Conservation (phyloP, 2,329 filamentous ascomycete species). For the Hymenoscyphus albidus region DNA sequence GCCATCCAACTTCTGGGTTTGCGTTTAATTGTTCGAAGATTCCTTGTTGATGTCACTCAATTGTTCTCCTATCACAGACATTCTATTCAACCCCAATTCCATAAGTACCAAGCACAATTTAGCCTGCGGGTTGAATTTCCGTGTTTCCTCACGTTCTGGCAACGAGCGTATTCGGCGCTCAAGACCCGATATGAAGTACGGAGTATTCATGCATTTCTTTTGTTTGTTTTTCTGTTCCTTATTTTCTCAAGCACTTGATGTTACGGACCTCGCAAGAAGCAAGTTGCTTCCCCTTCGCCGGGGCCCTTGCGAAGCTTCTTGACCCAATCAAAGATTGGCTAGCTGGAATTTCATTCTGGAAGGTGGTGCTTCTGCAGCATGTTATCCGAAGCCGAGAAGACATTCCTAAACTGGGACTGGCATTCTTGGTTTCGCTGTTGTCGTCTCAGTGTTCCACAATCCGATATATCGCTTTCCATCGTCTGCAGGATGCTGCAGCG, state of each 20-base stretch:
- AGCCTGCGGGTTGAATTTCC: background rate
- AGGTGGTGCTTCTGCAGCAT: background rate
- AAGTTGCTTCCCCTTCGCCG: background rate
- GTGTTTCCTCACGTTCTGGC: background rate
- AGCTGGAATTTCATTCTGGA: background rate
- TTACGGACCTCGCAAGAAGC: background rate
- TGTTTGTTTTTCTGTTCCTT: background rate
- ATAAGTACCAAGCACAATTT: background rate
- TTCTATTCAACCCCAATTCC: no score
- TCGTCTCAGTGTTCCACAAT: background rate
- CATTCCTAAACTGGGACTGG: background rate
- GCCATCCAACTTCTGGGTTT: no score
- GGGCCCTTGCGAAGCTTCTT: background rate
- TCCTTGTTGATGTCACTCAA: no score
- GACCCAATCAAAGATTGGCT: background rate
- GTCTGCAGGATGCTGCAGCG: conserved; percentile 1
- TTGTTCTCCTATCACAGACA: no score
- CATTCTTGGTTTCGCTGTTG: background rate
- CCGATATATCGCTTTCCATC: background rate
- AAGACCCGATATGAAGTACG: background rate
- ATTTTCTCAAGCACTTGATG: background rate
- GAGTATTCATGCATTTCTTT: background rate
- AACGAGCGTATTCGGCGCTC: background rate
- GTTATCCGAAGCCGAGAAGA: background rate
- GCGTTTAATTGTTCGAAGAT: no score